These are phyloP conservation scores for Boletus semigastroideus DNA, from an alignment of 1,284 basidiomycete species.

Conservation along the genomic window DNA sequence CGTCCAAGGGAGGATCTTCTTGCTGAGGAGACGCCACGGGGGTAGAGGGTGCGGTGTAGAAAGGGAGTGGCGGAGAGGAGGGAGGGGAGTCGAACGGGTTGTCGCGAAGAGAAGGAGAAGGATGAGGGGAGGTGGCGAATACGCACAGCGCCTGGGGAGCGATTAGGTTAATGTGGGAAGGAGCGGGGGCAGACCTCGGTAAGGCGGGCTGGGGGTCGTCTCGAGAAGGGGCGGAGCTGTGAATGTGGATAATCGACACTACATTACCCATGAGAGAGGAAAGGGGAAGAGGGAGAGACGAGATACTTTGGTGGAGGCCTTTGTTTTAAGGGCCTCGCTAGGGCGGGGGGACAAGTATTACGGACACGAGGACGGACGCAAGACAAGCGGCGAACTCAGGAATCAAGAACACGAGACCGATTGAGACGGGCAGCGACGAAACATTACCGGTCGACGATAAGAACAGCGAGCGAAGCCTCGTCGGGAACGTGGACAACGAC, in stretches of 20 bases:
- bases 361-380: slow-evolving; percentile 33
- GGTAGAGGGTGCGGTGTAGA: slow-evolving; percentile 37
- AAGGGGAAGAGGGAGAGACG: not conserved
- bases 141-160: slow-evolving; percentile 29
- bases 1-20: slow-evolving; percentile 30
- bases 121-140: slow-evolving; percentile 22
- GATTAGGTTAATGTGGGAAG: slow-evolving; percentile 30
- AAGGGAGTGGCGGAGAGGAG: slow-evolving; percentile 34
- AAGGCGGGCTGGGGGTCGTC: slow-evolving; percentile 18
- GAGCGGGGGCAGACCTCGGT: slow-evolving; percentile 19
- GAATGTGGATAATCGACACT: slow-evolving; percentile 37
- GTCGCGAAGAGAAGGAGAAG: slow-evolving; percentile 28
- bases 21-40: slow-evolving; percentile 33
- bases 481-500: slow-evolving; percentile 22
- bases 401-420: slow-evolving; percentile 23
- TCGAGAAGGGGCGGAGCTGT: slow-evolving; percentile 20
- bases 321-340: slow-evolving; percentile 23
- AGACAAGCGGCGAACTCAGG: slow-evolving; percentile 14
- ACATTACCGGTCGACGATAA: slow-evolving; percentile 20
- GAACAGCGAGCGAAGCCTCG: slow-evolving; percentile 11
- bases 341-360: slow-evolving; percentile 28
- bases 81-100: slow-evolving; percentile 34
- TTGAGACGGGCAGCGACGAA: slow-evolving; percentile 6
- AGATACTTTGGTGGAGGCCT: slow-evolving; percentile 27
- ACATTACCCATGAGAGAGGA: slow-evolving; percentile 29